Evolutionary conservation across 176 grass and related monocot genomes (phyloP).

Genomic region (sorghum (Sorghum bicolor)): Sorghum_bicolor_NCBIv3 NC_012870.2:56308001-56308500

Average conservation of each 20-base stretch:
- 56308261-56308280: constrained; percentile 99
- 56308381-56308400: constrained; percentile 42
- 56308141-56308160: constrained; percentile 94
- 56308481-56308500: constrained; percentile 99
- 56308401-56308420: constrained; percentile 43
- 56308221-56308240: constrained; percentile 98
- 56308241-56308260: constrained; percentile 95
- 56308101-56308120: constrained; percentile 97
- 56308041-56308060: constrained; percentile 64
- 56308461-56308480: constrained; percentile 95
- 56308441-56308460: constrained; percentile 98
- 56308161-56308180: constrained; percentile 99
- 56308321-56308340: constrained; percentile 98
- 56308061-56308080: constrained; percentile 97
- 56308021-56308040: constrained; percentile 13
- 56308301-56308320: constrained; percentile 96
- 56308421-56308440: constrained; percentile 95
- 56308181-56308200: constrained; percentile 95
- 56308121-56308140: constrained; percentile 99
- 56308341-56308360: constrained; percentile 82
- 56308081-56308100: constrained; percentile 96
- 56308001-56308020: constrained; percentile 18
- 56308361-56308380: constrained; percentile 49
- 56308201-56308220: constrained; percentile 99
- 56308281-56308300: constrained; percentile 95